Base-by-base conservation (phyloP, 257 asterid genomes). In the Nicotiana paniculata region DNA sequence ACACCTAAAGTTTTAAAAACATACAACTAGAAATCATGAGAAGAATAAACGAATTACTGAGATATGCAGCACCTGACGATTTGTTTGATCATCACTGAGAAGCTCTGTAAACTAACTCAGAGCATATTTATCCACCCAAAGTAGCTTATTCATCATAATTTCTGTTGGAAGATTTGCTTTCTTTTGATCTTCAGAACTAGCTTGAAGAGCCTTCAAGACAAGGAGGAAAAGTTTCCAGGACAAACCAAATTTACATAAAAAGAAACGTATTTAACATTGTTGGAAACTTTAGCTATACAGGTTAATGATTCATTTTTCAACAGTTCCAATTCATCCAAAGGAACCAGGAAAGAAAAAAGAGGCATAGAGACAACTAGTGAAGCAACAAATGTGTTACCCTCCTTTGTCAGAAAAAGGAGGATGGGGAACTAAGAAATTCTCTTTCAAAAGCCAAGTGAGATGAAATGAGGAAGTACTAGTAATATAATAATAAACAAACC, bases 81-180 rank as follows among this genome's bases (percentile, higher is more conserved):
- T 96, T 80, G 97, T 96, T 85, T 94, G 92, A 81, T 96, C 99
- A 75, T 94, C 97, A 86, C 99, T 96, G 81, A 96, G 98, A 85
- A 96, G 99, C 91, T 96, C 99, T 12, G 93, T 93, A 88, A 96
- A 96, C 61, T 97, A 91, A 83, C 90, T 94, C 77, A 98, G 99
- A 84, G 99, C 93, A 88, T 94, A 96, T 21, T 80, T 93, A 86
- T 96, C 97, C 84, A 96, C 99, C 99, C 99, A 96, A 83, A 94
- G 99, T 86, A 91, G 86, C 84, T 94, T 95, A 63, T 57, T 89
- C 69, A 81, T 80, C 79, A 88, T 87, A 77, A 90, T 84, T 83
- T 81, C 87, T 81, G 85, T 80, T 75, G 90, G 81, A 80, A 86
- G 81, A 66, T 46, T 89, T 69, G 82, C 85, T 77, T 85, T 90